Evolutionary conservation across 805 yeast genomes (phyloP), one percentile per base, ranked within the genome.

Genomic region (Candida chauliodis): DNA sequence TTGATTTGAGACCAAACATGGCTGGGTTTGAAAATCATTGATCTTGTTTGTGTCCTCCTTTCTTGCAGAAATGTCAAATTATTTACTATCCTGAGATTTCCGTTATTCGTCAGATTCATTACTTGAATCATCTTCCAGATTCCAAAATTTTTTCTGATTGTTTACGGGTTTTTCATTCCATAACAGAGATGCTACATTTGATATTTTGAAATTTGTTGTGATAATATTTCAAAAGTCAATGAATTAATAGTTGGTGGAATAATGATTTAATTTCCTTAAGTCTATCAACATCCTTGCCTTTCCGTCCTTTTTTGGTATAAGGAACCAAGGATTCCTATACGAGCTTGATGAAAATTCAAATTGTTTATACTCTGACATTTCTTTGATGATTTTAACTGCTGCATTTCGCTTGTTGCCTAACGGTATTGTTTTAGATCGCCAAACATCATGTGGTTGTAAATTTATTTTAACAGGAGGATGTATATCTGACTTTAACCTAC

Each of bases 111-210:
- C n/a, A n/a, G n/a, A 15, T 30, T 9, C 14, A 19, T n/a, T n/a
- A n/a, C n/a, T n/a, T n/a, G n/a, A n/a, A n/a, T n/a, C n/a, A 29
- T 20, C 21, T 11, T 7, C 25, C 25, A 21, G 30, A 22, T 32
- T 34, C 28, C 19, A 83, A 69, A 46, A 79, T 66, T 50, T 71
- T 68, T 52, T 73, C 68, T n/a, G n/a, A n/a, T n/a, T n/a, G n/a
- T n/a, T n/a, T n/a, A n/a, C n/a, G n/a, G n/a, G n/a, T n/a, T n/a
- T n/a, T n/a, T n/a, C n/a, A n/a, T n/a, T n/a, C n/a, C n/a, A n/a
- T n/a, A n/a, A n/a, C n/a, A n/a, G n/a, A n/a, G n/a, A n/a, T n/a
- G n/a, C n/a, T n/a, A n/a, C n/a, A n/a, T n/a, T n/a, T n/a, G n/a
- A n/a, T n/a, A n/a, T n/a, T n/a, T n/a, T n/a, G n/a, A n/a, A n/a